These are phyloP conservation scores for Lactarius deliciosus DNA, from an alignment of 768 basidiomycete species.

Conservation along the genomic window DNA sequence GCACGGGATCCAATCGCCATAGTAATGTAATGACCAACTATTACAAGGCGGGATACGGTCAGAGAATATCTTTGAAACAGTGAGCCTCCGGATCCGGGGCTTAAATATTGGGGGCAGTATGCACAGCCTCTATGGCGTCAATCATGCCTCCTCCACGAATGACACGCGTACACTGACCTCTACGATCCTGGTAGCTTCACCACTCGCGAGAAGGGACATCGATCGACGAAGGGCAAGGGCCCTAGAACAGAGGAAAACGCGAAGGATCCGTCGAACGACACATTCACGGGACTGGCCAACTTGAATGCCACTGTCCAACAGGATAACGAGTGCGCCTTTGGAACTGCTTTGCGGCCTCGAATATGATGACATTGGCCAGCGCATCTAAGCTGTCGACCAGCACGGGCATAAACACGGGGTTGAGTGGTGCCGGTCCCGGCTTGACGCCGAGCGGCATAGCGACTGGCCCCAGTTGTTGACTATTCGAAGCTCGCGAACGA, in stretches of 20 bases:
- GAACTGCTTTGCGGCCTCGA: neutral
- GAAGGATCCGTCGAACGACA: constrained; percentile 2
- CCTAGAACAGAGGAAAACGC: neutral
- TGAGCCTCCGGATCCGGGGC: too few relatives aligned
- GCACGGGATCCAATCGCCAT: neutral
- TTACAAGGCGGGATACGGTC: neutral
- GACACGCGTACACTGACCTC: too few relatives aligned
- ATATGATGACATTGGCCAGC: neutral
- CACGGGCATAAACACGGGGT: too few relatives aligned
- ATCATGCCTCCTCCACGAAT: too few relatives aligned
- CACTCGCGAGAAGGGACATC: too few relatives aligned
- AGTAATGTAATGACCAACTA: neutral
- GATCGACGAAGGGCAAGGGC: neutral
- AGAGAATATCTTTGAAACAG: neutral
- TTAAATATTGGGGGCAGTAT: neutral
- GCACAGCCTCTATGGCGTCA: neutral
- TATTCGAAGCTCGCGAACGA: too few relatives aligned
- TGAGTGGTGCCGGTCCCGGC: too few relatives aligned
- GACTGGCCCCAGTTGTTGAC: too few relatives aligned
- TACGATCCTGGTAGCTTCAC: neutral
- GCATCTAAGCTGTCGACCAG: too few relatives aligned
- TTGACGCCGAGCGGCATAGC: too few relatives aligned
- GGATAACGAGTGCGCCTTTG: neutral
- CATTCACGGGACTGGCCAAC: neutral
- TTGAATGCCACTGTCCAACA: neutral